Evolutionary conservation across 331 rosid genomes (phyloP).

Genomic region (Rosa hybrid): DNA sequence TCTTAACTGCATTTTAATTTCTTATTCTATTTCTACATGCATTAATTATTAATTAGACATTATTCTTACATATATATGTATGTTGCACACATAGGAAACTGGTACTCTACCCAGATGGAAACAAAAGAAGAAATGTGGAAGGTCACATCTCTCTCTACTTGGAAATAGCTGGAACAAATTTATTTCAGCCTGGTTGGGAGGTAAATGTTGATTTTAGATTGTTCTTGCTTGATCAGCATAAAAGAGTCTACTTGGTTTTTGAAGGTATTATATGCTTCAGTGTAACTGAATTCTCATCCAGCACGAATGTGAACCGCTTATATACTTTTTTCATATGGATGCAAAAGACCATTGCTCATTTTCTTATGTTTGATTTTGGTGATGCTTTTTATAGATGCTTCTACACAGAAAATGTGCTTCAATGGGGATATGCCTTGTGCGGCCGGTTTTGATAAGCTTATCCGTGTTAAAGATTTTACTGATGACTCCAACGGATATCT

Average conservation of each 20-base stretch:
- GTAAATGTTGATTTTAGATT: slow-evolving; percentile 22
- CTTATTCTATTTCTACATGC: neutral
- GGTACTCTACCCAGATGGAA: slow-evolving; percentile 26
- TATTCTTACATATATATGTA: no score
- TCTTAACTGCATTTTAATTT: neutral
- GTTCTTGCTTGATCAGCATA: slow-evolving; percentile 21
- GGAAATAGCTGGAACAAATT: slow-evolving; percentile 2
- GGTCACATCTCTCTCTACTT: slow-evolving; percentile 26
- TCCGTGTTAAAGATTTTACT: neutral
- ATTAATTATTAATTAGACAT: neutral
- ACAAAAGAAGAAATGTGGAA: neutral
- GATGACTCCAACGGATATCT: neutral
- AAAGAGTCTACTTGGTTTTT: slow-evolving; percentile 18
- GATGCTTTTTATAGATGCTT: neutral
- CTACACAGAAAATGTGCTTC: neutral
- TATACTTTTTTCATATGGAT: neutral
- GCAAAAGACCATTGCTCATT: neutral
- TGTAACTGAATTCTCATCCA: neutral
- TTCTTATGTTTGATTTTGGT: neutral
- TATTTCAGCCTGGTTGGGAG: slow-evolving; percentile 27
- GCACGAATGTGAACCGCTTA: neutral
- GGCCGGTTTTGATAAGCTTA: neutral
- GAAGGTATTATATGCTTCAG: slow-evolving; percentile 23
- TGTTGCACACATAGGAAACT: slow-evolving; percentile 19
- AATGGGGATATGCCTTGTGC: neutral